Conservation (phyloP, 148 eudicot species). For the Vaccinium myrtillus region DNA sequence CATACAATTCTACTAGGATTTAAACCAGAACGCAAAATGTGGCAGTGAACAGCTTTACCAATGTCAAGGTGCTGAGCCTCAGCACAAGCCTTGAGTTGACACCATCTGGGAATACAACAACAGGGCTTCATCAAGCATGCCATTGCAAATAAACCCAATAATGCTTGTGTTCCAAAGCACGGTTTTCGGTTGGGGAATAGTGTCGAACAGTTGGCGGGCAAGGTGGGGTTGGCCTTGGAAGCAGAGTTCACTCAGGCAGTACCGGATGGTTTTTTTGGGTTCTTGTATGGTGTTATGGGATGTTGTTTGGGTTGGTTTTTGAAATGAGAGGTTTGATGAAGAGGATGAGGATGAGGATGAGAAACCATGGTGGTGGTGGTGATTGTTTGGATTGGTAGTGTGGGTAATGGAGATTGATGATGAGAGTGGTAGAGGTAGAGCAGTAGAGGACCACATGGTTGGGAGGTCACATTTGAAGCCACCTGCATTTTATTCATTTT, state of each 20-base stretch:
- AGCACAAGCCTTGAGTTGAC: slow-evolving; percentile 75
- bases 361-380: background rate
- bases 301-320: background rate
- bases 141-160: slow-evolving; percentile 82
- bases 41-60: slow-evolving; percentile 88
- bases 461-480: too few species aligned
- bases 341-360: slow-evolving; percentile 3
- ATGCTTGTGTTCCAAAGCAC: slow-evolving; percentile 82
- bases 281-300: slow-evolving; percentile 3
- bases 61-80: slow-evolving; percentile 43
- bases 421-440: slow-evolving; percentile 28
- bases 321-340: slow-evolving; percentile 4
- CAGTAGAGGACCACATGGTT: slow-evolving; percentile 5
- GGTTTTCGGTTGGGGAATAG: slow-evolving; percentile 70
- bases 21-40: slow-evolving; percentile 50
- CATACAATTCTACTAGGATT: background rate
- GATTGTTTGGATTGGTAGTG: background rate
- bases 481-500: too few species aligned
- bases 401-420: slow-evolving; percentile 17
- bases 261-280: background rate
- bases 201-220: slow-evolving; percentile 81
- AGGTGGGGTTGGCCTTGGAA: slow-evolving; percentile 32
- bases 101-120: slow-evolving; percentile 56
- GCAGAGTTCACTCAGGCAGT: background rate
- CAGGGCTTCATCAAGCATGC: slow-evolving; percentile 59